These are phyloP conservation scores for Aureobasidium sp. DNA, from an alignment of 2,329 filamentous ascomycete species.

Conservation along the genomic window DNA sequence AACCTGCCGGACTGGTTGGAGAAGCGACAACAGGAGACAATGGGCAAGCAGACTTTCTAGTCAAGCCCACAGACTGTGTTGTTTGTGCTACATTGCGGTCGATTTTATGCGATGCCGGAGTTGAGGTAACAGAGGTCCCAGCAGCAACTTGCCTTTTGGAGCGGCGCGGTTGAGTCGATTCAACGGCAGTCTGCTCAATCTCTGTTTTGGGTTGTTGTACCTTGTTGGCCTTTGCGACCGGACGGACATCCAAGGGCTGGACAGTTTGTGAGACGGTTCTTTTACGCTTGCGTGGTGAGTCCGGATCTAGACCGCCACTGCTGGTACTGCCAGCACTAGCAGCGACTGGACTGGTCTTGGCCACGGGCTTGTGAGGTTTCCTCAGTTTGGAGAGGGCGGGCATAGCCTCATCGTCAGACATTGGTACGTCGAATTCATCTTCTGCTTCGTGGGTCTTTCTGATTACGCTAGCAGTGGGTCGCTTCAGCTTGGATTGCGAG, in stretches of 20 bases:
- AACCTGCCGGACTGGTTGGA: not conserved
- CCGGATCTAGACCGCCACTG: not conserved
- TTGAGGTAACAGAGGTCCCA: not conserved
- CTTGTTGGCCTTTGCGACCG: not conserved
- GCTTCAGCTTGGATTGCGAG: slow-evolving; percentile 1
- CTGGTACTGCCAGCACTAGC: not conserved
- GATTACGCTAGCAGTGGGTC: not conserved
- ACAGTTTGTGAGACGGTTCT: not conserved
- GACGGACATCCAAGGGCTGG: not conserved
- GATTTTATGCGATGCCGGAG: not conserved
- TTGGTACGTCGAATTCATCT: slow-evolving; percentile 36
- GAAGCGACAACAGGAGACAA: not conserved
- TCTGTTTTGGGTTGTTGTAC: not conserved
- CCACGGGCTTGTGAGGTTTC: not conserved
- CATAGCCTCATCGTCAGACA: slow-evolving; percentile 25
- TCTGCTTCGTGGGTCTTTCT: not conserved
- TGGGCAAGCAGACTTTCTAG: not conserved
- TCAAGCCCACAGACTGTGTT: not conserved
- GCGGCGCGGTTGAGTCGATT: not conserved
- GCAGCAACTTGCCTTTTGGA: not conserved
- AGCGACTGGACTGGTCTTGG: not conserved
- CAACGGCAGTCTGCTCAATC: not conserved
- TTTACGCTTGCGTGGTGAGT: slow-evolving; percentile 5
- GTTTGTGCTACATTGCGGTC: not conserved
- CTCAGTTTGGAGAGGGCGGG: not conserved